These are phyloP conservation scores for Penicillium antarcticum DNA, from an alignment of 495 filamentous ascomycete species.

Conservation along the genomic window DNA sequence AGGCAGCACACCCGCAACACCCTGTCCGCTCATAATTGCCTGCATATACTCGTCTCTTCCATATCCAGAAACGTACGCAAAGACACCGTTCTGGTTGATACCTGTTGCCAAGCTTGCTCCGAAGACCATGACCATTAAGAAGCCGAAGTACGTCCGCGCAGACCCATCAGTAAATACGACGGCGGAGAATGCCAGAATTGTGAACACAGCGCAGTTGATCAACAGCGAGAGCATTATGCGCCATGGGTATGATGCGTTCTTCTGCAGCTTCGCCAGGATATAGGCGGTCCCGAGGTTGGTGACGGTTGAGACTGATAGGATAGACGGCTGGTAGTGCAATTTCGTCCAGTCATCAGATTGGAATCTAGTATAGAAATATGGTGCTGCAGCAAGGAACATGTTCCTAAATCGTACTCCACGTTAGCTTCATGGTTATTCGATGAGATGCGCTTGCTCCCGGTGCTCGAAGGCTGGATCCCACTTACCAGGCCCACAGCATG, in stretches of 20 bases:
- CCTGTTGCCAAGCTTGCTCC: constrained; percentile 73
- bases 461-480: background rate
- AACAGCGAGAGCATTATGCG: constrained; percentile 72
- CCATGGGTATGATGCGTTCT: constrained; percentile 75
- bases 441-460: background rate
- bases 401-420: constrained; percentile 57
- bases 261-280: constrained; percentile 74
- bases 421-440: constrained; percentile 1
- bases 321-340: constrained; percentile 79
- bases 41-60: constrained; percentile 84
- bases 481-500: constrained; percentile 97
- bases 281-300: constrained; percentile 73
- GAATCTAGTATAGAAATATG: constrained; percentile 90
- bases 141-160: constrained; percentile 66
- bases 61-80: constrained; percentile 85
- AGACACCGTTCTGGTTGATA: constrained; percentile 89
- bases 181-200: constrained; percentile 77
- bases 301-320: constrained; percentile 79
- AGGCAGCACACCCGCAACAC: constrained; percentile 85
- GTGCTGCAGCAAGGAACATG: constrained; percentile 94
- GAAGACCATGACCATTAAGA: constrained; percentile 82
- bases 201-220: constrained; percentile 70
- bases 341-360: constrained; percentile 63
- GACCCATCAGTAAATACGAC: constrained; percentile 57
- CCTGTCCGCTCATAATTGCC: constrained; percentile 95